Percentiles rank a stretch among this genome's conserved stretches.
These are phyloP conservation scores for Chaetomium globosum DNA, from an alignment of 2,329 filamentous ascomycete genomes.

Conservation along the genomic window DNA sequence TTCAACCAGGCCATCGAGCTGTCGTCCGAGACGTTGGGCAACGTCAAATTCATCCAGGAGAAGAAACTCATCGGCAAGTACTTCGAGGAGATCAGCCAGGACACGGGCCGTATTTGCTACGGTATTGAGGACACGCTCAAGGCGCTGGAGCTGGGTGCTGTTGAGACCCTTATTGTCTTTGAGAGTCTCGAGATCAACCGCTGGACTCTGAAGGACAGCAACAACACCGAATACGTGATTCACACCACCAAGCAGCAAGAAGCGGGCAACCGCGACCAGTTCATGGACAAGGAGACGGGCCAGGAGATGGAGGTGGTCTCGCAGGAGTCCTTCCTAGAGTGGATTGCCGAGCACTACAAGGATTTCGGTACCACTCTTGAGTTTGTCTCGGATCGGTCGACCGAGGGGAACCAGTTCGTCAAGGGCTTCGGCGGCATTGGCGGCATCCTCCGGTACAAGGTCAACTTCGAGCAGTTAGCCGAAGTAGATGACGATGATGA, in stretches of 20 bases:
- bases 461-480: constrained; percentile 99
- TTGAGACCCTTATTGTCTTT: constrained; percentile 92
- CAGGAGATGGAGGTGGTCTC: constrained; percentile 95
- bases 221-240: constrained; percentile 71
- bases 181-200: constrained; percentile 96
- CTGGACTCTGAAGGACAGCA: constrained; percentile 82
- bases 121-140: constrained; percentile 97
- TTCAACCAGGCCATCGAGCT: constrained; percentile 99
- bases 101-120: constrained; percentile 96
- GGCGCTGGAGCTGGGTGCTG: constrained; percentile 91
- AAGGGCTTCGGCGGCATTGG: constrained; percentile 99
- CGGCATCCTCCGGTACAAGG: constrained; percentile 96
- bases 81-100: constrained; percentile 98
- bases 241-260: constrained; percentile 91
- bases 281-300: constrained; percentile 93
- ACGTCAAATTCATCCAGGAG: constrained; percentile 99
- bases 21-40: constrained; percentile 90
- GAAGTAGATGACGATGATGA: constrained; percentile 90
- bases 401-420: constrained; percentile 99
- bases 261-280: constrained; percentile 71
- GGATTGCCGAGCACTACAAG: constrained; percentile 98
- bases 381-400: constrained; percentile 96
- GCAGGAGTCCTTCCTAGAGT: constrained; percentile 94
- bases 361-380: constrained; percentile 95
- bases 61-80: constrained; percentile 99